Evolutionary conservation across 1,284 basidiomycete species (phyloP).

Genomic region (Porphyrellus sp.): DNA sequence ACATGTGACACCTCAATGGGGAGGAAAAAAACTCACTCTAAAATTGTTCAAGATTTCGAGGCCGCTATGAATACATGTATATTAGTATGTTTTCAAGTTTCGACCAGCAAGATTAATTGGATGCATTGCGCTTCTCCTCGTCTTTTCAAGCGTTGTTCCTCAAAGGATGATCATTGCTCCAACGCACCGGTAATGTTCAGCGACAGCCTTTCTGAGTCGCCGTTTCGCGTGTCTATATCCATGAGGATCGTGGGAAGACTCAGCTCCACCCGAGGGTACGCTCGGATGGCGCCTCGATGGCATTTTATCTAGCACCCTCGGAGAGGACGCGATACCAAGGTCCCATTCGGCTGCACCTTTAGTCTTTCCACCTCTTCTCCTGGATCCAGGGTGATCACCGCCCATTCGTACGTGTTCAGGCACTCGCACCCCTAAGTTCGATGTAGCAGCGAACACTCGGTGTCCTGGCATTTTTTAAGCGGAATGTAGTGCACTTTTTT

Average conservation of each 20-base stretch:
- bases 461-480: constrained; percentile 9
- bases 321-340: not conserved
- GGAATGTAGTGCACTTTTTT: not conserved
- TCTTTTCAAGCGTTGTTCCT: not conserved
- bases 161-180: not conserved
- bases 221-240: constrained; percentile 82
- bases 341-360: not conserved
- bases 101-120: not conserved
- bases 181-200: constrained; percentile 80
- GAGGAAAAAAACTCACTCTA: constrained; percentile 49
- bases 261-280: not conserved
- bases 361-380: not conserved
- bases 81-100: constrained; percentile 19
- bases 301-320: not conserved
- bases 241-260: constrained; percentile 56
- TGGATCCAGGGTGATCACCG: not conserved
- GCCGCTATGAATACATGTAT: constrained; percentile 41
- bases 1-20: constrained; percentile 11
- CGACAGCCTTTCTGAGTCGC: constrained; percentile 75
- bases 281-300: not conserved
- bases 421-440: not conserved
- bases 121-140: not conserved
- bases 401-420: not conserved
- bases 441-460: not conserved
- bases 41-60: constrained; percentile 86